These are phyloP conservation scores for Erysimum pusillum DNA, from an alignment of 441 rosid species.

Conservation along the genomic window DNA sequence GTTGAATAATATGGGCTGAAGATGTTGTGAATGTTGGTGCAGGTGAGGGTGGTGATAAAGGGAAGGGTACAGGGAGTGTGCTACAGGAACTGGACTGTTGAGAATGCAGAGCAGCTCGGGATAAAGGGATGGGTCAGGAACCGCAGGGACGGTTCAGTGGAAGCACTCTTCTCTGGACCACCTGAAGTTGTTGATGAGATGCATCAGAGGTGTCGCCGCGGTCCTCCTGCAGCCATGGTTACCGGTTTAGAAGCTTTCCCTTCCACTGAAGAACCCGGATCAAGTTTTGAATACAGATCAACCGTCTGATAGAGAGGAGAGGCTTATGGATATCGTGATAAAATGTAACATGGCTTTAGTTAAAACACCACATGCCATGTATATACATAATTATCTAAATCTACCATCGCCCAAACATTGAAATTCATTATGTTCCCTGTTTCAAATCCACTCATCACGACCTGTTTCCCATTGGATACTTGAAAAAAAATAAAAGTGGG, in stretches of 20 bases:
- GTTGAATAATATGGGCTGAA: not conserved
- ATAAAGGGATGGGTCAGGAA: constrained; percentile 93
- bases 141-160: constrained; percentile 86
- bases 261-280: constrained; percentile 69
- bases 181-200: constrained; percentile 71
- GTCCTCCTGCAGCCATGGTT: constrained; percentile 81
- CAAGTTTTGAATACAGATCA: constrained; percentile 63
- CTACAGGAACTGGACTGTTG: constrained; percentile 89
- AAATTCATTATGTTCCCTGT: no score
- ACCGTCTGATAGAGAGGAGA: constrained; percentile 54
- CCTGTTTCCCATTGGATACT: no score
- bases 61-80: constrained; percentile 96
- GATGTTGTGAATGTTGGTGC: constrained; percentile 43
- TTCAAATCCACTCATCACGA: no score
- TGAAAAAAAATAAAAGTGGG: no score
- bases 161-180: constrained; percentile 83
- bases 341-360: no score
- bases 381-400: no score
- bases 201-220: constrained; percentile 90
- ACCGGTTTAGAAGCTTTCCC: constrained; percentile 83
- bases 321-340: not conserved
- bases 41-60: constrained; percentile 77
- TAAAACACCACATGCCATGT: no score
- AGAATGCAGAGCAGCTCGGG: constrained; percentile 75
- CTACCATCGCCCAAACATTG: no score